phyloP scores from a whole-genome alignment of 371 early-diverging fungal species.

The Blakeslea trispora region DNA sequence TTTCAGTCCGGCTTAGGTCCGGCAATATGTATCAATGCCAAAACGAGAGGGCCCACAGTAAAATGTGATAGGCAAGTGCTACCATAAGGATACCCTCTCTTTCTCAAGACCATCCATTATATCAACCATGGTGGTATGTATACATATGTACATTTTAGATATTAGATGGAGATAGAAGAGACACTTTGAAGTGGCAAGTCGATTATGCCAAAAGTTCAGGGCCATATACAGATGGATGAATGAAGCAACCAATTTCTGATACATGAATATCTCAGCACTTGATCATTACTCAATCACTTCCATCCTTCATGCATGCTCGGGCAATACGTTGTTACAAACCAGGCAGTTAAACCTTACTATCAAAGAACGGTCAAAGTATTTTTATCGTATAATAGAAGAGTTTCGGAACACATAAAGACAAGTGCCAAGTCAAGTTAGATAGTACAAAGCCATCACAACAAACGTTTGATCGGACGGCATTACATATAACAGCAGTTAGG shows the following conservation, averaged over 20 bases:
- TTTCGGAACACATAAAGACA: too few relatives aligned
- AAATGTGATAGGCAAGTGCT: slow-evolving; percentile 5
- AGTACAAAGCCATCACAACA: too few relatives aligned
- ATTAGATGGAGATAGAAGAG: not conserved
- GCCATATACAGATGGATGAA: not conserved
- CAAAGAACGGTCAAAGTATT: too few relatives aligned
- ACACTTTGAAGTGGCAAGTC: not conserved
- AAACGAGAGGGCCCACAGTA: not conserved
- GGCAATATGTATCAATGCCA: not conserved
- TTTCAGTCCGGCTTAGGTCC: not conserved
- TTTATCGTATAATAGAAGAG: too few relatives aligned
- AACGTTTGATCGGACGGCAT: too few relatives aligned
- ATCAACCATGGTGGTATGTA: slow-evolving; percentile 38
- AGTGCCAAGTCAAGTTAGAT: too few relatives aligned
- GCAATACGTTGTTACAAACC: too few relatives aligned
- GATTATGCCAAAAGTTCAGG: not conserved
- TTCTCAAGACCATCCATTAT: slow-evolving; percentile 32
- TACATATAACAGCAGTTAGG: too few relatives aligned
- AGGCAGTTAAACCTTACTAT: too few relatives aligned
- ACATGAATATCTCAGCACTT: too few relatives aligned
- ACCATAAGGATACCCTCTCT: slow-evolving; percentile 24
- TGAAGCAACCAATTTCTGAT: not conserved
- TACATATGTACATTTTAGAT: not conserved
- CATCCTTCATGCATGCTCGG: too few relatives aligned
- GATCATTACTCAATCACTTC: too few relatives aligned